Base-by-base conservation (phyloP, 2,329 filamentous ascomycete species). In the Tolypocladium inflatum region DNA sequence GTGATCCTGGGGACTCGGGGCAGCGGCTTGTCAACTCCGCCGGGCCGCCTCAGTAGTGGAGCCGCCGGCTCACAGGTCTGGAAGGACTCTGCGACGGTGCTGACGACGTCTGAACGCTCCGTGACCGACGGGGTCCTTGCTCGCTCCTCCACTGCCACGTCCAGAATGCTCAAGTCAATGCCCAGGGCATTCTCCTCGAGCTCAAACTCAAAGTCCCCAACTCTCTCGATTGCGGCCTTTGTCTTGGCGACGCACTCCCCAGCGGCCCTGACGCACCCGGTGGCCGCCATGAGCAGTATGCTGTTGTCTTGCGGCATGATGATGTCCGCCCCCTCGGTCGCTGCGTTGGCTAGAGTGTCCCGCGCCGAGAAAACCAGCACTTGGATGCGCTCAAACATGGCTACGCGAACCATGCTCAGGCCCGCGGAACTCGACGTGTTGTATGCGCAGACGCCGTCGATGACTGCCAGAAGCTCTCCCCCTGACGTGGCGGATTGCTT, bases 231-330 rank as follows among this genome's bases (percentile, higher is more conserved):
- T 51, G 95, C 85, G 69, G 84, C 81, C 66, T 91, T 91, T 13
- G 92, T 88, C 73, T 92, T 93, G 8, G 89, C 87, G 23, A 96
- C 89, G 71, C 93, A 97, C 65, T 96, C 91, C 45, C 93, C 93
- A 51, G 92, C 91, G 26, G 90, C 89, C 64, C 91, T 87, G 33
- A 99, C 92, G 68, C 92, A 97, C 60, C 84, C 86, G 8, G 91
- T 96, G 10, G 91, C 91, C 23, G 91, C 90, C 60, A 82, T 79
- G 38, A 94, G 82, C 45, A 96, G 79, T 35, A 86, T 81, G 63
- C 84, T 86, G 63, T 90, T 91, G 67, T 93, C 87, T 60, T 91
- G 85, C 1, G 89, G 89, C 73, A 91, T 83, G 64, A 96, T 88
- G 39, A 95, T 79, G 60, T 93, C 86, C 60, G 91, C 89, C 38